A percentile compares a stretch with the other conserved stretches of the same genome.
Evolutionary conservation across 1,284 basidiomycete genomes (phyloP).

Genomic region (Puccinia sorghi): DNA sequence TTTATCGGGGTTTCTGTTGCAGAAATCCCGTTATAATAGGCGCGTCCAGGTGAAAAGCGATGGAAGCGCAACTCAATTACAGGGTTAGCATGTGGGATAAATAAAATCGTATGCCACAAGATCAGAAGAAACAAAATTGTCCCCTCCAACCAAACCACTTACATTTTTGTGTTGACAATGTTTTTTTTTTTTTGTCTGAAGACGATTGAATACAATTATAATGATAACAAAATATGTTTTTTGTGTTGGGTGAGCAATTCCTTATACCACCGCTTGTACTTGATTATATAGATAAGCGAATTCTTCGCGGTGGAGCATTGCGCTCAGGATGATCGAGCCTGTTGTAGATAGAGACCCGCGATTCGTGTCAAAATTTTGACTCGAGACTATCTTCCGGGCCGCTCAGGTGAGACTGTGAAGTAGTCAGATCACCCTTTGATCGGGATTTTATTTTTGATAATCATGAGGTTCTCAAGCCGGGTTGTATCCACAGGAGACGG

Average conservation of each 20-base stretch:
- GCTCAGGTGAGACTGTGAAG: neutral
- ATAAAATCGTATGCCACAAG: too few relatives aligned
- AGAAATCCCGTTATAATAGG: neutral
- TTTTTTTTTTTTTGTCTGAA: neutral
- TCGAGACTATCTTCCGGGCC: neutral
- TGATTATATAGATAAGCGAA: neutral
- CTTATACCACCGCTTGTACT: too few relatives aligned
- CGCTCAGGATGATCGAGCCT: conserved; percentile 1
- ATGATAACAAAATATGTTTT: neutral
- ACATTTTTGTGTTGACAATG: neutral
- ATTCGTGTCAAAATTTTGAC: neutral
- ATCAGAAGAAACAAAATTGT: too few relatives aligned
- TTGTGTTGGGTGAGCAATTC: neutral
- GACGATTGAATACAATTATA: neutral
- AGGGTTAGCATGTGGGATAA: too few relatives aligned
- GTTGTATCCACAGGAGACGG: neutral
- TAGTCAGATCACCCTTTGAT: neutral
- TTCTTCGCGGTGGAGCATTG: neutral
- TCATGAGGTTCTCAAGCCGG: neutral
- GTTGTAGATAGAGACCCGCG: neutral
- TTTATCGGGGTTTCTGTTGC: neutral
- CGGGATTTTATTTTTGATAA: neutral
- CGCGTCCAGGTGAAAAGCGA: neutral
- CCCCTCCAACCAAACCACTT: too few relatives aligned
- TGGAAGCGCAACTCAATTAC: too few relatives aligned